These are phyloP conservation scores for Leccinum pallidistipes DNA, from an alignment of 1,284 basidiomycete genomes.

Conservation along the genomic window DNA sequence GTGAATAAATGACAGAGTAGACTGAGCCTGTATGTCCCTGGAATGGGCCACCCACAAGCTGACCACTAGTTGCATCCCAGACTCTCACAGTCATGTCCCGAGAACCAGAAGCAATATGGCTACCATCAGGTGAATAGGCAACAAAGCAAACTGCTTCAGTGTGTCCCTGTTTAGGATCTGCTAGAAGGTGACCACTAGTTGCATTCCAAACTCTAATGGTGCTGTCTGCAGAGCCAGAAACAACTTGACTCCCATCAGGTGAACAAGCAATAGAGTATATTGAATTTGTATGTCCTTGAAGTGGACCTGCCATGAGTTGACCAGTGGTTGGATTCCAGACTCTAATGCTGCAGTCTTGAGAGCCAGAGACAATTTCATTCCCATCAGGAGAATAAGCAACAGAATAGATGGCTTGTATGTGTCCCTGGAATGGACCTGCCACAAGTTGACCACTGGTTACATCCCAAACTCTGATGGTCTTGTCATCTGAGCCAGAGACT, in stretches of 20 bases:
- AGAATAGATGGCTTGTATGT: neutral
- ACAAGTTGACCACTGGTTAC: neutral
- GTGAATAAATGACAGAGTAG: neutral
- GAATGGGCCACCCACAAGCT: too few relatives aligned
- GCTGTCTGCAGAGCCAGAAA: too few relatives aligned
- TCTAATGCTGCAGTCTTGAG: neutral
- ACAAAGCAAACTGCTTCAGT: rapidly evolving
- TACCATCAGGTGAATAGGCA: too few relatives aligned
- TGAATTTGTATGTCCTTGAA: neutral
- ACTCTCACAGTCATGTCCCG: too few relatives aligned
- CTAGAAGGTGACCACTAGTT: too few relatives aligned
- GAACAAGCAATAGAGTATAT: neutral
- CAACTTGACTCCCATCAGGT: too few relatives aligned
- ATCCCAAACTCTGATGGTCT: neutral
- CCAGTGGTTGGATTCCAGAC: neutral
- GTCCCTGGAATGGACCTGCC: neutral
- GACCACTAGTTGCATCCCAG: too few relatives aligned
- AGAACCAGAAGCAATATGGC: too few relatives aligned
- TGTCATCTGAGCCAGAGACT: neutral
- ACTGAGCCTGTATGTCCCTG: too few relatives aligned
- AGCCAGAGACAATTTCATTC: neutral
- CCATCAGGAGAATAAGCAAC: neutral
- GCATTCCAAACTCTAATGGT: too few relatives aligned
- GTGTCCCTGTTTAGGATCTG: too few relatives aligned
- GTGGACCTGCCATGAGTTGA: neutral